Base-by-base conservation (phyloP, 2,329 filamentous ascomycete species). In the Epichloe coenophiala region DNA sequence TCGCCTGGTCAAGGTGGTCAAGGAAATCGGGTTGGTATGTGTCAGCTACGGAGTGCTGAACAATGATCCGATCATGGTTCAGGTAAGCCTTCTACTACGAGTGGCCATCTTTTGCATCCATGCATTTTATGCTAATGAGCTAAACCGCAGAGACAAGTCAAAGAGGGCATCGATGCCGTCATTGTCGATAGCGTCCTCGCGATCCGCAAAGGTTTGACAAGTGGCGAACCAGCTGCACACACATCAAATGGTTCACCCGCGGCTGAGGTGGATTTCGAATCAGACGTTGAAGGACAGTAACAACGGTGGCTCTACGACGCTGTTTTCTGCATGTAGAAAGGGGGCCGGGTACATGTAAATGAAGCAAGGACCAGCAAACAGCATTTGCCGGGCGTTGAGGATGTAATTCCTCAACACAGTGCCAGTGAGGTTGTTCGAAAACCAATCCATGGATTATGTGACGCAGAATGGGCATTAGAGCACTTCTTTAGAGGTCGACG, bases 151-250 rank as follows among this genome's bases (percentile, higher is more conserved):
- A 72, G 84, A 55, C 93, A 98, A 82, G 88, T 94, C 9, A 86
- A 88, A 50, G 88, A 96, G 68, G 91, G 93, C 45, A 96, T 98
- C 54, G 93, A 98, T 63, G 93, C 93, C 1, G 91, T 98, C 49
- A 98, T 98, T 62, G 93, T 97, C 13, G 93, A 98, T 64, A 93
- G 81, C 55, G 91, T 98, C 3, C 77, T 97, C 33, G 88, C 88
- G 40, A 96, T 98, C 58, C 82, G 91, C 45, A 89, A 95, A 67
- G 91, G 88, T 1, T 75, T 98, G 54, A 93, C 87, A 4, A 65
- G 54, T 44, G 58, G 56, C 19, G 62, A 65, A 17, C 49, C 60
- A 6, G 58, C 52, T 46, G 21, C 36, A 13, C 42, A 47, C 12
- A 21, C 19, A 21, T 49, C 35, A 4, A 38, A 7, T 17, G 47